These are phyloP conservation scores for Sporothrix brasiliensis DNA, from an alignment of 2,329 filamentous ascomycete species.

Conservation along the genomic window DNA sequence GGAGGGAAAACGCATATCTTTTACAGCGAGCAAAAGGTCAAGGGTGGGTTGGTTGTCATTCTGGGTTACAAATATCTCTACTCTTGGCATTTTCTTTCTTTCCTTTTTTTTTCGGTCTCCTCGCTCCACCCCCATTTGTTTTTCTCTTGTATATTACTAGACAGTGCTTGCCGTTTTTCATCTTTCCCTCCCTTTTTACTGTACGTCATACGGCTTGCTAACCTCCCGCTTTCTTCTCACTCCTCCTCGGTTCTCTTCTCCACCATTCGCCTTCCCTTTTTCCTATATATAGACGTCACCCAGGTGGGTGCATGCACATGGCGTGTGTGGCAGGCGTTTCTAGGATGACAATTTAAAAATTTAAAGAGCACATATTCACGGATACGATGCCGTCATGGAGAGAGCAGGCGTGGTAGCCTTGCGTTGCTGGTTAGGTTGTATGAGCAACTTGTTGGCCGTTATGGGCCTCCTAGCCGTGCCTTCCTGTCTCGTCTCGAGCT, in stretches of 20 bases:
- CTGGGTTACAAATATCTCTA: constrained; percentile 31
- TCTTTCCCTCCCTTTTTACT: neutral
- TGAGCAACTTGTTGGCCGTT: neutral
- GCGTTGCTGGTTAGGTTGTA: neutral
- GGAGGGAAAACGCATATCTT: constrained; percentile 25
- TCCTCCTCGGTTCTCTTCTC: neutral
- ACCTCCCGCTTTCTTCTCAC: neutral
- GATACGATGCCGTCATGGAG: neutral
- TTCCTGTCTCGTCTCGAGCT: neutral
- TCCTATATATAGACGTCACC: constrained; percentile 31
- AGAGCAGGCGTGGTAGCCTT: neutral
- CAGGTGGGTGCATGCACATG: constrained; percentile 32
- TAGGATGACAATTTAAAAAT: constrained; percentile 24
- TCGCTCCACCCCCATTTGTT: neutral
- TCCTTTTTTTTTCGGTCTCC: neutral
- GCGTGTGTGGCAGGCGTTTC: constrained; percentile 33
- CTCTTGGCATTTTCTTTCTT: constrained; percentile 27
- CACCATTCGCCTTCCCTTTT: neutral
- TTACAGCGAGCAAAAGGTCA: constrained; percentile 23
- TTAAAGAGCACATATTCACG: neutral
- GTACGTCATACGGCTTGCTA: neutral
- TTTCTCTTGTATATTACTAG: constrained; percentile 26
- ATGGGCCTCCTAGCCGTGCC: neutral
- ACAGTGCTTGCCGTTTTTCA: constrained; percentile 27
- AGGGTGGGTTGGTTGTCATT: neutral